Conservation (phyloP, 2,329 filamentous ascomycete genomes). For the Fusarium sp. region DNA sequence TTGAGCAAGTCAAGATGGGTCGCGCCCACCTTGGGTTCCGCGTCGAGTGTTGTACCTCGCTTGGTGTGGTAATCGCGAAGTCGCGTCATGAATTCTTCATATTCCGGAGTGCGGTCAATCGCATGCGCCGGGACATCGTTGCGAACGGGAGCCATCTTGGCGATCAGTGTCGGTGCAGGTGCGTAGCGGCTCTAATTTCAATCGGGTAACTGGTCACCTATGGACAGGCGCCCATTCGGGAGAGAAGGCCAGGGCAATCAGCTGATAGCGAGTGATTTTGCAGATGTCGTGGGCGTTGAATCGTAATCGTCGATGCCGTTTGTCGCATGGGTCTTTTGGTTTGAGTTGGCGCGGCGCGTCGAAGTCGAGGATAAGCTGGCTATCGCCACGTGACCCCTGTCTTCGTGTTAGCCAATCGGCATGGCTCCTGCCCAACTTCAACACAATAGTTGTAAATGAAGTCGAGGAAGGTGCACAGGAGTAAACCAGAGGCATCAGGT, state of each 20-base stretch:
- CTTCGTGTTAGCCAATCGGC: conserved; percentile 8
- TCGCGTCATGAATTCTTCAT: conserved; percentile 81
- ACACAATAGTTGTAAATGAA: conserved; percentile 69
- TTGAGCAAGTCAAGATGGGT: conserved; percentile 82
- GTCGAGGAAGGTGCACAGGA: conserved; percentile 3
- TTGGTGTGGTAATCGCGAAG: conserved; percentile 80
- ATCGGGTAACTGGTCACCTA: conserved; percentile 9
- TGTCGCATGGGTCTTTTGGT: conserved; percentile 34
- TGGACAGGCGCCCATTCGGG: conserved; percentile 13
- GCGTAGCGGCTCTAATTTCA: conserved; percentile 9
- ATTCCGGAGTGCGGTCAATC: conserved; percentile 75
- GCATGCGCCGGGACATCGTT: conserved; percentile 54
- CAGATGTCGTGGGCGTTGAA: conserved; percentile 17
- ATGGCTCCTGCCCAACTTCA: conserved; percentile 4
- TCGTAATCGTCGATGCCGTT: conserved; percentile 31
- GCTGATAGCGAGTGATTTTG: conserved; percentile 5
- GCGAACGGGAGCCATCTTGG: conserved; percentile 50
- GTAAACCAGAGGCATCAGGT: not conserved
- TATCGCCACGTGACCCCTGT: conserved; percentile 32
- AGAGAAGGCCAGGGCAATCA: not conserved
- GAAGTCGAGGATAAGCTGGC: conserved; percentile 16
- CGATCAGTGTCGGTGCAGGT: conserved; percentile 11
- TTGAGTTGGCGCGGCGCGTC: conserved; percentile 36
- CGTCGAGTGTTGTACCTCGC: conserved; percentile 82
- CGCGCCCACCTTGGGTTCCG: conserved; percentile 83